Evolutionary conservation across 2,329 filamentous ascomycete species (phyloP), one percentile per base, ranked within the genome.

Genomic region (Eutypa lata): DNA sequence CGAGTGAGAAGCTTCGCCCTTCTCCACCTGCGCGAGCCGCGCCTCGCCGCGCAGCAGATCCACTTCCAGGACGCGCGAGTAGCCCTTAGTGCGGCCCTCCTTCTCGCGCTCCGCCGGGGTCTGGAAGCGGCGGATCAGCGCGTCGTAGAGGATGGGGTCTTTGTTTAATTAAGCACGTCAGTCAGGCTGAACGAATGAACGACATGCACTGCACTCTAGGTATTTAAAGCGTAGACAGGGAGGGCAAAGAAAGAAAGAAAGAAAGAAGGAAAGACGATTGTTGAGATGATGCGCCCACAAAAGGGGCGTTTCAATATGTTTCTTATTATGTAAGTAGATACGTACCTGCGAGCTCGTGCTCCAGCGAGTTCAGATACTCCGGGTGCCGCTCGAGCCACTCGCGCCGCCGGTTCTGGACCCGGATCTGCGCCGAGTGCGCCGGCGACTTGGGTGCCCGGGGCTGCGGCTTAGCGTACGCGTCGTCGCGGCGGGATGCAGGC

Each of bases 131-230:
- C 90, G 84, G 55, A 96, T 82, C 22, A 95, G 78, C 50, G 83
- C 81, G 68, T 95, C 89, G 75, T 96, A 96, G 31, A 95, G 80
- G 8, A 93, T 74, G 1, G 91, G 90, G 71, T 94, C 89, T 80
- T 53, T 38, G 5, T n/a, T n/a, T n/a, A n/a, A n/a, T 16, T 13
- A 31, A 31, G 37, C 21, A 18, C 40, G 26, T 16, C 35, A 38
- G 35, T 38, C 35, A 18, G 35, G 7, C 13, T 6, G 35, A 6
- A 35, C 31, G 35, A 16, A 18, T 6, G 35, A 16, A 38, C 10
- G 26, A 31, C 26, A 31, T 31, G 26, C n/a, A n/a, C n/a, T n/a
- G n/a, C n/a, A n/a, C n/a, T n/a, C n/a, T n/a, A n/a, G n/a, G n/a
- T n/a, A n/a, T n/a, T n/a, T n/a, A n/a, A n/a, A n/a, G n/a, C n/a